Evolutionary conservation across 306 rosid genomes (phyloP).

Genomic region (Quercus engelmannii): DNA sequence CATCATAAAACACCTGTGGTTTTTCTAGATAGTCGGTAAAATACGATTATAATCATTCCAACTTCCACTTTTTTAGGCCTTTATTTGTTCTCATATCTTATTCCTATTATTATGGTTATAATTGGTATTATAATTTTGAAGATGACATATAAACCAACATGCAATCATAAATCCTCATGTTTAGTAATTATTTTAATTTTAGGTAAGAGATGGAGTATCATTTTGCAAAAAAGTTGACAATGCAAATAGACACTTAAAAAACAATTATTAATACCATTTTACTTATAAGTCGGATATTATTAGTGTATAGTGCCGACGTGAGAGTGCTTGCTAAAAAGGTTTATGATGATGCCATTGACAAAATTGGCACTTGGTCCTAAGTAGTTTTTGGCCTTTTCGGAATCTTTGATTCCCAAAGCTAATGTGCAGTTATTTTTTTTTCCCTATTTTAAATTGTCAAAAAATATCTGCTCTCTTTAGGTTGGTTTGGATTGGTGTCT

Average conservation of each 20-base stretch:
- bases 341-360: neutral
- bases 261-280: neutral
- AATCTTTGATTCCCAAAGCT: neutral
- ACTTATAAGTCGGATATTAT: neutral
- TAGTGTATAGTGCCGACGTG: neutral
- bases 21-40: neutral
- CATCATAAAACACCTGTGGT: neutral
- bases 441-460: too few species aligned
- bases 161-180: constrained; percentile 21
- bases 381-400: neutral
- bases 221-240: neutral
- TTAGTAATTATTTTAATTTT: neutral
- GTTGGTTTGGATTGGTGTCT: too few species aligned
- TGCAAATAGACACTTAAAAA: neutral
- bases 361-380: neutral
- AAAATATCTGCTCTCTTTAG: too few species aligned
- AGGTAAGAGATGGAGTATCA: neutral
- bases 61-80: neutral
- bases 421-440: too few species aligned
- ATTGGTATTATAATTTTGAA: constrained; percentile 21
- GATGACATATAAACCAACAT: constrained; percentile 28
- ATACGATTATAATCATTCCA: neutral
- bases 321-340: neutral
- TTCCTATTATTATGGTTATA: constrained; percentile 21
- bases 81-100: constrained; percentile 25